A percentile compares a stretch with the other conserved stretches of the same genome.
These are phyloP conservation scores for Blastobotrys mokoenaii DNA, from an alignment of 805 yeast species.

Conservation along the genomic window DNA sequence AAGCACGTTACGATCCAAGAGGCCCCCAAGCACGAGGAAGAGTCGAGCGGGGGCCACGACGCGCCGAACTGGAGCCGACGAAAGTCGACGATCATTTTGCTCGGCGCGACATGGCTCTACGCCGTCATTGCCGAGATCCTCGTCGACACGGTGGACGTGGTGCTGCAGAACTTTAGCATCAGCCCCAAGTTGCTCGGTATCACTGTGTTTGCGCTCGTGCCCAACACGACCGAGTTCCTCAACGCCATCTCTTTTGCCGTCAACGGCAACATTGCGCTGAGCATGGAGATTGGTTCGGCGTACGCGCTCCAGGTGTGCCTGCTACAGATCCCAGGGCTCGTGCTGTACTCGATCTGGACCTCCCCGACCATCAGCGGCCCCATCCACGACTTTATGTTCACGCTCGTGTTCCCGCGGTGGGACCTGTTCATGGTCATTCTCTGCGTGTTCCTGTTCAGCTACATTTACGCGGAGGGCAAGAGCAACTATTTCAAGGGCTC, in stretches of 20 bases:
- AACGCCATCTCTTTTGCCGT: conserved; percentile 96
- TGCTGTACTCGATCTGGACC: conserved; percentile 58
- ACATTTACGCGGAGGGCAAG: conserved; percentile 93
- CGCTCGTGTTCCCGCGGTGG: conserved; percentile 92
- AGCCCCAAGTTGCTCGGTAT: conserved; percentile 87
- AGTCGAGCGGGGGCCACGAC: conserved; percentile 62
- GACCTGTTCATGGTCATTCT: conserved; percentile 79
- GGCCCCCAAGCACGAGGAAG: conserved; percentile 3
- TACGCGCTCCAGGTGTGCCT: conserved; percentile 93
- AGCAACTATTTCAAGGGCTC: conserved; percentile 95
- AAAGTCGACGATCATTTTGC: conserved; percentile 73
- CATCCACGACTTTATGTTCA: conserved; percentile 38
- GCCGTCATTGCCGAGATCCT: conserved; percentile 92
- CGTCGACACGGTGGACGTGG: conserved; percentile 88
- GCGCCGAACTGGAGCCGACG: conserved; percentile 94
- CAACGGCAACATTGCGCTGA: conserved; percentile 89
- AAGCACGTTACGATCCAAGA: conserved; percentile 6
- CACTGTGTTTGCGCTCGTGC: conserved; percentile 91
- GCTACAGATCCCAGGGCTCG: conserved; percentile 86
- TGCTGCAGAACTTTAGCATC: conserved; percentile 67
- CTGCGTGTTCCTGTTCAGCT: conserved; percentile 83
- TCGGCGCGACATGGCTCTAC: conserved; percentile 78
- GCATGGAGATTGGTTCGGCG: conserved; percentile 97
- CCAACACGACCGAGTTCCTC: conserved; percentile 92
- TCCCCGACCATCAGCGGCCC: conserved; percentile 27